Evolutionary conservation across 73 alveolate species (phyloP), one percentile per base, ranked within the genome.

Genomic region (Blepharisma stoltei): DNA sequence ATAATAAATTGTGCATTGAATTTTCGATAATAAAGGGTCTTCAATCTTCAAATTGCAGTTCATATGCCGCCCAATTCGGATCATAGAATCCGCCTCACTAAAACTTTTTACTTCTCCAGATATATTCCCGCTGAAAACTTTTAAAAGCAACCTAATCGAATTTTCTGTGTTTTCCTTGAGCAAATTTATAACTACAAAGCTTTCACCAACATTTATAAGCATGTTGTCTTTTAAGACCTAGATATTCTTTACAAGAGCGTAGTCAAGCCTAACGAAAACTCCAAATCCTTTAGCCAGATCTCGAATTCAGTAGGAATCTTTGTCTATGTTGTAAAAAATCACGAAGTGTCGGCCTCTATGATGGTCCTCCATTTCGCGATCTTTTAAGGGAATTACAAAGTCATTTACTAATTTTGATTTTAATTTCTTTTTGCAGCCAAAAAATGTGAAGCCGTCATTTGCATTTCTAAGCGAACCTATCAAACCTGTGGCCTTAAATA

Each of bases 221-320:
- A 83, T 80, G 84, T 83, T 92, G 71, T 92, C 95, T 71, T 84
- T 92, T 44, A 92, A 20, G 6, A 20, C 67, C 78, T 68, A 67
- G 25, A 14, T 68, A 68, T 7, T 1, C 14, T 21, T 87, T 65
- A 60, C 81, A 68, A 82, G 71, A 67, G 86, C 92, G 21, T 79
- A 44, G 43, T 75, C 55, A n/a, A 92, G 78, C 83, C 89, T 92
- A 79, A 78, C 88, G 76, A 92, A 92, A 54, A 94, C 86, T 0
- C 98, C 98, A 80, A 77, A 92, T 50, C 98, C 98, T 69, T 75
- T 83, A 41, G 96, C 98, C 7, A 76, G 85, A 81, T 92, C 98
- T 71, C 76, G 78, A 8, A 92, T 89, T 54, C 81, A 77, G 83
- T 92, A 92, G 38, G 78, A 77, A 75, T 55, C 65, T 32, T 54